Conservation (phyloP, 768 basidiomycete genomes). For the Russula virescens region DNA sequence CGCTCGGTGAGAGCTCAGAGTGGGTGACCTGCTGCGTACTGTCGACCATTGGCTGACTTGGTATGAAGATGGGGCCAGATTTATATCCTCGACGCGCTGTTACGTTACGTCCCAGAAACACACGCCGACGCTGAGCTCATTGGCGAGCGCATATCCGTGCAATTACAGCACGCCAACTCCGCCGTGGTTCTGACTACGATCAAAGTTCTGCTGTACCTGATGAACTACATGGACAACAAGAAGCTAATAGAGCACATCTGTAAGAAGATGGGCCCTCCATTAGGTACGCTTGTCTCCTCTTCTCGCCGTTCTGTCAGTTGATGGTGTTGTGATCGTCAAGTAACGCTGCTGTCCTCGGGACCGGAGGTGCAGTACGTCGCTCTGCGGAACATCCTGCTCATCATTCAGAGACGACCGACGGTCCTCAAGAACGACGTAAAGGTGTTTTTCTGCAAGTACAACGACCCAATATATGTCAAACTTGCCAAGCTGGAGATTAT, state of each 20-base stretch:
- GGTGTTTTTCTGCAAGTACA: conserved; percentile 99
- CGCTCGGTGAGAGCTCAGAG: conserved; percentile 96
- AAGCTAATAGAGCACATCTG: conserved; percentile 83
- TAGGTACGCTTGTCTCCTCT: conserved; percentile 49
- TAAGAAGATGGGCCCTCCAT: conserved; percentile 95
- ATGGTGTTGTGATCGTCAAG: conserved; percentile 37
- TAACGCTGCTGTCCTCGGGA: conserved; percentile 92
- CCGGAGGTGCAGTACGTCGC: conserved; percentile 99
- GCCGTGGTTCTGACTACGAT: conserved; percentile 99
- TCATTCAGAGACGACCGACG: conserved; percentile 89
- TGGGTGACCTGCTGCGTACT: conserved; percentile 39
- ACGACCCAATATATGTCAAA: conserved; percentile 98
- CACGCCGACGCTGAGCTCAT: conserved; percentile 87
- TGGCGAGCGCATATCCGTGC: conserved; percentile 91
- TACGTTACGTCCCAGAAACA: conserved; percentile 90
- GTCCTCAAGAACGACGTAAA: conserved; percentile 97
- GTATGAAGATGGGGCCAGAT: conserved; percentile 91
- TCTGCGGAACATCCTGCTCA: conserved; percentile 91
- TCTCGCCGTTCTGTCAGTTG: conserved; percentile 6
- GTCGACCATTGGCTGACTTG: conserved; percentile 2
- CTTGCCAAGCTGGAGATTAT: conserved; percentile 98
- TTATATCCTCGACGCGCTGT: conserved; percentile 90
- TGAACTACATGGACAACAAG: conserved; percentile 98
- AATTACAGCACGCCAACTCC: conserved; percentile 96
- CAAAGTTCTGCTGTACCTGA: conserved; percentile 90